Evolutionary conservation across 371 early-diverging fungal genomes (phyloP), one percentile per base, ranked within the genome.

Genomic region (Mortierella sp.): DNA sequence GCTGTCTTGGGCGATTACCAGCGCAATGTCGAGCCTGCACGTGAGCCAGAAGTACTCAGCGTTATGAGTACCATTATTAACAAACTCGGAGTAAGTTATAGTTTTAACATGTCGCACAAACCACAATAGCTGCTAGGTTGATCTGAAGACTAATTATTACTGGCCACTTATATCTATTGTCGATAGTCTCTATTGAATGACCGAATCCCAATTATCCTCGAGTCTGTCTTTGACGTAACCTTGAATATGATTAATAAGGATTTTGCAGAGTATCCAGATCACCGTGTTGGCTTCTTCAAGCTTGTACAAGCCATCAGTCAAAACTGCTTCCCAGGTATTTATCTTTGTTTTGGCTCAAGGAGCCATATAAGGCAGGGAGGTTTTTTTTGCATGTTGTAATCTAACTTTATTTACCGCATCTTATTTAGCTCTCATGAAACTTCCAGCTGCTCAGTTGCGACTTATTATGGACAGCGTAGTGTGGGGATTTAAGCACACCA

Each of bases 401-500:
- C 35, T 57, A 57, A 34, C 6, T n/a, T 57, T 22, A 22, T 7
- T 51, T 51, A 5, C 56, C n/a, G 28, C 47, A 2, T 32, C 8
- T 15, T n/a, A 22, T 19, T 2, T 63, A 89, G 97, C 97, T 2
- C 85, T 97, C 47, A 76, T 98, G 67, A 89, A 86, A 64, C 86
- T 98, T 45, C 93, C 95, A 4, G 86, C 94, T 37, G 89, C 89
- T 19, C 93, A 94, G 82, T 96, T 98, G 86, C 95, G 95, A 72
- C 88, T 97, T 29, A 87, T 97, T 78, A 87, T 94, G 63, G 96
- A 97, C 87, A 93, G 95, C 70, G 90, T 98, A 64, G 94, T 98
- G 26, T 98, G 98, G 98, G 97, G 93, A n/a, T 96, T 98, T 88
- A 99, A 98, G 87, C 99, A 99, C 84, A 96, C 98, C 1, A 94